phyloP scores from a whole-genome alignment of 1,284 basidiomycete species.

The Heterobasidion irregulare region DNA sequence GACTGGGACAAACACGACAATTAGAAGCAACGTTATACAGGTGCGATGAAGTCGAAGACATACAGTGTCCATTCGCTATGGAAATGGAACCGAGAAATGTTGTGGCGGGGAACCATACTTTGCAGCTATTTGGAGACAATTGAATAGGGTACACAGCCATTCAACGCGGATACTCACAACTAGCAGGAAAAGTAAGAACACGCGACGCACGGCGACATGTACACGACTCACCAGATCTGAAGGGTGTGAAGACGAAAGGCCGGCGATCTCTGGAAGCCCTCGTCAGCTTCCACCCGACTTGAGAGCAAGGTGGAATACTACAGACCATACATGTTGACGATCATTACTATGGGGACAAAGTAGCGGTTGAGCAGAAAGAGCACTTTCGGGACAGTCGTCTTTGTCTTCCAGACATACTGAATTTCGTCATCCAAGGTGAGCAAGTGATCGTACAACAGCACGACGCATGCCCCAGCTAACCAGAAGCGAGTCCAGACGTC shows the following conservation, averaged over 20 bases:
- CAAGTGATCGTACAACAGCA: conserved; percentile 41
- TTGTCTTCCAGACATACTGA: conserved; percentile 35
- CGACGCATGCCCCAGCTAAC: conserved; percentile 18
- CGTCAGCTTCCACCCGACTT: not conserved
- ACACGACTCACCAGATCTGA: not conserved
- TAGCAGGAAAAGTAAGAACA: conserved; percentile 1
- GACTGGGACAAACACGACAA: conserved; percentile 14
- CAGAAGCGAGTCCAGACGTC: not conserved
- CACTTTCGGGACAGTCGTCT: conserved; percentile 29
- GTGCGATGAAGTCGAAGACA: conserved; percentile 9
- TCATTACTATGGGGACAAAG: conserved; percentile 28
- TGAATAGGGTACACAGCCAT: not conserved
- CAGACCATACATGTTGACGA: conserved; percentile 31
- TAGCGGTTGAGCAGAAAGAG: conserved; percentile 41
- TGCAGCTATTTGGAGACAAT: conserved; percentile 21
- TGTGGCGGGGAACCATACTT: conserved; percentile 23
- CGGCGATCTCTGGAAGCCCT: not conserved
- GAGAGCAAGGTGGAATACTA: not conserved
- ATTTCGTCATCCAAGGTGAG: conserved; percentile 39
- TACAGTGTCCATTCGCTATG: conserved; percentile 30
- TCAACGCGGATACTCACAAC: conserved; percentile 11
- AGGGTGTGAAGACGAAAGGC: not conserved
- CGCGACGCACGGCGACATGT: too few species aligned
- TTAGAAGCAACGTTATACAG: not conserved
- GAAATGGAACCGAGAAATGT: conserved; percentile 27